Evolutionary conservation across 441 rosid species (phyloP), one percentile per base, ranked within the genome.

Genomic region (Gossypium davidsonii): DNA sequence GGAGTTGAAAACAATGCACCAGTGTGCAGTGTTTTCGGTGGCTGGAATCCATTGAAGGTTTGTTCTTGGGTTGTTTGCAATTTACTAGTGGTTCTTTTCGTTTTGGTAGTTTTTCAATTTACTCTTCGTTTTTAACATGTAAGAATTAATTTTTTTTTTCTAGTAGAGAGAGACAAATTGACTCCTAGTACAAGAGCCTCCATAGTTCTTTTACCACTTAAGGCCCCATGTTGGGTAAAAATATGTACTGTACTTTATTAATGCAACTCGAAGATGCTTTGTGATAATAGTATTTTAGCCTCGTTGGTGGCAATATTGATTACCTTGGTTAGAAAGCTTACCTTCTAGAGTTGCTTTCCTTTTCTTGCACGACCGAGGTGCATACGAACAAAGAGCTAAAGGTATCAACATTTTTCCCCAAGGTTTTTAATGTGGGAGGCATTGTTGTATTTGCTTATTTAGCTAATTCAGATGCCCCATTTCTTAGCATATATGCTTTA

Each of bases 181-280:
- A 39, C 44, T 39, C 44, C 11, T 39, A 39, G 0, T 8, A 39
- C 11, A 39, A 39, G 3, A 39, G 44, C 11, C 0, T 39, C 3
- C 11, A 39, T 39, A 9, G 1, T 2, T 0, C 46, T 39, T 39
- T 39, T 39, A 9, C 12, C 44, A 85, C 81, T 37, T 89, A 90
- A 90, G 87, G 86, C 56, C 94, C 93, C 75, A 83, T 87, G 91
- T 89, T 86, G 61, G 91, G 93, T 89, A 82, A 80, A 51, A 6
- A 28, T 37, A 25, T 48, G 67, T 23, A 21, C 46, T 11, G 3
- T 67, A 66, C 67, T 56, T 63, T 60, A 3, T 9, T 34, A 34
- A 34, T 44, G 10, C 17, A 55, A 20, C 12, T 31, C 34, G 6
- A 52, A 21, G 21, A 7, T 26, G 53, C 57, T 65, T 62, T 11